Conservation (phyloP, 768 basidiomycete species). For the Dioszegia crocea region DNA sequence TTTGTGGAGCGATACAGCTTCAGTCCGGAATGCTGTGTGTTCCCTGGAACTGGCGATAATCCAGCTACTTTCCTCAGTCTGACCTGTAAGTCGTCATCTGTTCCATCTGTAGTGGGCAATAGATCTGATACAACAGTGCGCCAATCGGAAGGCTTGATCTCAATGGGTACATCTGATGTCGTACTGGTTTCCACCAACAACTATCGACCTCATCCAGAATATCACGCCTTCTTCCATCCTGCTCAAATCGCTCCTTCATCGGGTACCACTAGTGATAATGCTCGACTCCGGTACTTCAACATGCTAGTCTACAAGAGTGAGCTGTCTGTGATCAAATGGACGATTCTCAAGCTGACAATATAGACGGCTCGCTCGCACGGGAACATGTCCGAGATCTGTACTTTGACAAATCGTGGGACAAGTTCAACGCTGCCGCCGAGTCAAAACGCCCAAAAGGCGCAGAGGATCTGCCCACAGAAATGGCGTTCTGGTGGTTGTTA, state of each 20-base stretch:
- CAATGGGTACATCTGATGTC: slow-evolving; percentile 83
- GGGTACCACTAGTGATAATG: slow-evolving; percentile 15
- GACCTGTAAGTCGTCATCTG: slow-evolving; percentile 35
- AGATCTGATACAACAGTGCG: slow-evolving; percentile 56
- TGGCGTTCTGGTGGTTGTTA: slow-evolving; percentile 76
- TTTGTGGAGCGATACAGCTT: slow-evolving; percentile 76
- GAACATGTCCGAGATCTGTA: slow-evolving; percentile 69
- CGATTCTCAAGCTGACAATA: not conserved
- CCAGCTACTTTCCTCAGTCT: slow-evolving; percentile 68
- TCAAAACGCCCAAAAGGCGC: slow-evolving; percentile 12
- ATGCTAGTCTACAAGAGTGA: slow-evolving; percentile 88
- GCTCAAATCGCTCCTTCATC: slow-evolving; percentile 63
- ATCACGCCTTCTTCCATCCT: slow-evolving; percentile 52
- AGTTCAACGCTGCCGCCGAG: slow-evolving; percentile 63
- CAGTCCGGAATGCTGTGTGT: slow-evolving; percentile 66
- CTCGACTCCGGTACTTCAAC: slow-evolving; percentile 58
- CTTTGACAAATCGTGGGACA: slow-evolving; percentile 61
- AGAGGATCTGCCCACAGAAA: slow-evolving; percentile 36
- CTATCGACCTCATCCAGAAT: slow-evolving; percentile 51
- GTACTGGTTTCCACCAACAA: slow-evolving; percentile 65
- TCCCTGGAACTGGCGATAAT: slow-evolving; percentile 86
- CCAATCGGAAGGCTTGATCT: slow-evolving; percentile 71
- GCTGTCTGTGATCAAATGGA: not conserved
- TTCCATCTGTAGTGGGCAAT: not conserved
- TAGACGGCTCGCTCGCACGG: slow-evolving; percentile 66